Base-by-base conservation (phyloP, 2,329 filamentous ascomycete genomes). In the Ophiocordyceps polyrhachis-furcata region DNA sequence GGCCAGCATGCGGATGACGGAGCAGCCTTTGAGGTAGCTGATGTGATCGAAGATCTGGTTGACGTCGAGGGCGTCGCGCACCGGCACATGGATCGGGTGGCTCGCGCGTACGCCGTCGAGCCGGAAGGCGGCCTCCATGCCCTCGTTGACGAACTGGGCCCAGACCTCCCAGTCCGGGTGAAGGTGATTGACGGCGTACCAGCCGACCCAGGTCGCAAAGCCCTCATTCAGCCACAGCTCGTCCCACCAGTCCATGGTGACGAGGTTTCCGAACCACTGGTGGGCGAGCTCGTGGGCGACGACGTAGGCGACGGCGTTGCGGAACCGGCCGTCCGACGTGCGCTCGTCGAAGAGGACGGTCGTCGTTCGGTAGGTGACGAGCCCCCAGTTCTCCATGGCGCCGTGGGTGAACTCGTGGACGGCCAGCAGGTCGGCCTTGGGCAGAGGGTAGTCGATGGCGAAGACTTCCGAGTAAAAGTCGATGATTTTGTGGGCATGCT, bases 1-100 rank as follows among this genome's bases (percentile, higher is more conserved):
- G 53, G 86, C 89, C 54, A 98, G 66, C 91, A 98, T 98, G 57
- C 91, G 83, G 57, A 98, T 91, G 48, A 91, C 84, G 2, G 89
- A 94, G 66, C 86, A 93, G 32, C 91, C 91, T 68, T 98, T 96
- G 49, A 93, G 71, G 59, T 96, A 98, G 64, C 84, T 93, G 63
- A 98, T 96, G 59, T 81, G 76, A 60, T 98, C 91, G 57, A 98
- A 98, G 51, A 96, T 93, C 62, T 98, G 91, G 62, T 96, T 93
- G 51, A 96, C 86, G 54, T 96, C 91, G 12, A 96, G 74, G 28
- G 88, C 91, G 59, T 95, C 88, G 53, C 79, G 80, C 28, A 98
- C 91, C 0, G 87, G 84, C 7, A 98, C 91, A 62, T 98, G 89
- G 52, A 98, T 95, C 9, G 91, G 84, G 62, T 98, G 91, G 43